A percentile compares a stretch with the other conserved stretches of the same genome.
Evolutionary conservation across 2,329 filamentous ascomycete species (phyloP).

Genomic region (Colletotrichum simmondsii): DNA sequence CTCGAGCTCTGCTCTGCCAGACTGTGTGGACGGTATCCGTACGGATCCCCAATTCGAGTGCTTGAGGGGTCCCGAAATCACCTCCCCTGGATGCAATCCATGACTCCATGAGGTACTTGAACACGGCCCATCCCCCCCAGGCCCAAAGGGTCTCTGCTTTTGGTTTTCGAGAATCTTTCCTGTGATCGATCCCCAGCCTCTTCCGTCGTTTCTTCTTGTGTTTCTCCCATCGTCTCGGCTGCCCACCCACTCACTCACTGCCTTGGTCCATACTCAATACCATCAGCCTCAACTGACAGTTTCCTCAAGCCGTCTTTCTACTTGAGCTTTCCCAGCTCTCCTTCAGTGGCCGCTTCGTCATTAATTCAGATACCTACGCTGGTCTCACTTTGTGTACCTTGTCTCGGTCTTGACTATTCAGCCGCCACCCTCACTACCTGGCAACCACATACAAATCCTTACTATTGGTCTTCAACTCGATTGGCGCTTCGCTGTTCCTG

Average conservation of each 20-base stretch:
- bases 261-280: neutral
- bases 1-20: conserved; percentile 15
- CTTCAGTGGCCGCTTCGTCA: conserved; percentile 11
- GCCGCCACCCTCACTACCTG: conserved; percentile 20
- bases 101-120: conserved; percentile 23
- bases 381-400: conserved; percentile 18
- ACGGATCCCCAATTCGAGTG: conserved; percentile 1
- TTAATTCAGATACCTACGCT: conserved; percentile 14
- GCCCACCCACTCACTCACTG: neutral
- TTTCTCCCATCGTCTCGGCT: conserved; percentile 25
- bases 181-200: conserved; percentile 25
- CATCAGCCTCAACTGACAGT: neutral
- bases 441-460: conserved; percentile 1
- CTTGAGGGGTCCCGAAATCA: conserved; percentile 6
- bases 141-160: neutral
- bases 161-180: neutral
- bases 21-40: too few relatives aligned
- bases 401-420: conserved; percentile 22
- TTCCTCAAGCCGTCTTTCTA: conserved; percentile 9
- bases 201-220: conserved; percentile 23
- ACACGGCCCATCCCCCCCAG: conserved; percentile 21
- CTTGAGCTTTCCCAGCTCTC: conserved; percentile 8
- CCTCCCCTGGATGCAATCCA: conserved; percentile 9
- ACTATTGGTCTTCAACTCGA: neutral
- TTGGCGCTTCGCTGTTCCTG: neutral